phyloP scores from a whole-genome alignment of 768 basidiomycete species.

The Amanita polypyramis region DNA sequence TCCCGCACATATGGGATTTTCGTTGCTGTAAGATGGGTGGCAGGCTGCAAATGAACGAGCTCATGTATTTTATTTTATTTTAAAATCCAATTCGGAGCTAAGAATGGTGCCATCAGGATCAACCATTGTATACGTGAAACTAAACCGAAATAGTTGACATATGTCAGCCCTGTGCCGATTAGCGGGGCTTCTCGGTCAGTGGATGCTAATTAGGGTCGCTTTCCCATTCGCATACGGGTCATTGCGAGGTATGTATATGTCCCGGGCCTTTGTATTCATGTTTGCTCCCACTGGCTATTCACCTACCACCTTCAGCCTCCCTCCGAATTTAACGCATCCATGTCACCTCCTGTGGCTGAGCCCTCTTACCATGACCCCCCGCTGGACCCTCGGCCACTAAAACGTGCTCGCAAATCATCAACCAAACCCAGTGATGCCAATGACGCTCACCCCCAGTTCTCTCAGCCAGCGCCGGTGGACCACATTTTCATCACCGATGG shows the following conservation, averaged over 20 bases:
- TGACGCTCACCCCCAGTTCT: background rate
- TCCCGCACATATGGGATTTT: background rate
- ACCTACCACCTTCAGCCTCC: slow-evolving; percentile 8
- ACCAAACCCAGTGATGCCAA: background rate
- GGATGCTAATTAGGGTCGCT: background rate
- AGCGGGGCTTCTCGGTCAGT: slow-evolving; percentile 6
- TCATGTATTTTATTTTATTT: background rate
- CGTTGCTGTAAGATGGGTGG: background rate
- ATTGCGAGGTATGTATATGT: slow-evolving; percentile 6
- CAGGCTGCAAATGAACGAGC: background rate
- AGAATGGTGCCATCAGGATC: background rate
- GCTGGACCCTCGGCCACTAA: slow-evolving; percentile 2
- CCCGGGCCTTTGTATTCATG: background rate
- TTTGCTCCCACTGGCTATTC: slow-evolving; percentile 4
- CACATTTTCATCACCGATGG: slow-evolving; percentile 44
- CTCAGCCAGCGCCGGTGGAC: slow-evolving; percentile 24
- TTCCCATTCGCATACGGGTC: slow-evolving; percentile 1
- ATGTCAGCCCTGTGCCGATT: background rate
- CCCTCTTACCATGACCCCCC: slow-evolving; percentile 4
- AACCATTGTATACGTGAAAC: background rate
- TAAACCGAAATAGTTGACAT: background rate
- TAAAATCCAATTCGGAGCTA: background rate
- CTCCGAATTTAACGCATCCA: slow-evolving; percentile 8
- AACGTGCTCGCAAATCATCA: slow-evolving; percentile 8
- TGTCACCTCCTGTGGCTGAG: slow-evolving; percentile 1